Evolutionary conservation across 2,329 filamentous ascomycete genomes (phyloP).

Genomic region (Pyricularia pennisetigena): DNA sequence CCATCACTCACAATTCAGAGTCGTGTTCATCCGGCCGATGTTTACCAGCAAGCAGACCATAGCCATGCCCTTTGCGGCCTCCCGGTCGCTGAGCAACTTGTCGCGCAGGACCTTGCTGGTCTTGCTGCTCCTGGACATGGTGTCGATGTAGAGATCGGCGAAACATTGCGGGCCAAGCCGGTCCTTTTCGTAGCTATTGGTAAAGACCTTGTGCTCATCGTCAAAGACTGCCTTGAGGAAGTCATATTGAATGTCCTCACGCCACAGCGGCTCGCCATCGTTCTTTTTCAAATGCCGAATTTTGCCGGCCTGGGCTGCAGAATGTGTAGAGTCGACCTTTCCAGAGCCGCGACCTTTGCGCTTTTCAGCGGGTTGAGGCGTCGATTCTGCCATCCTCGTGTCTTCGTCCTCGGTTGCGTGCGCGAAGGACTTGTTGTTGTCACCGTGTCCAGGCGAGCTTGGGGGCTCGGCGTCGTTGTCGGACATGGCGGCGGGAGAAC

Average conservation of each 20-base stretch:
- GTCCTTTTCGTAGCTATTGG: slow-evolving; percentile 71
- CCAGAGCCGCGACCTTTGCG: slow-evolving; percentile 15
- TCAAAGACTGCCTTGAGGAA: slow-evolving; percentile 76
- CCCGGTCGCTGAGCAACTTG: slow-evolving; percentile 84
- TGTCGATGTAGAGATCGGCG: slow-evolving; percentile 94
- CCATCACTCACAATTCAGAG: slow-evolving; percentile 69
- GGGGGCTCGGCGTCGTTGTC: slow-evolving; percentile 34
- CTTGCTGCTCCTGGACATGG: slow-evolving; percentile 97
- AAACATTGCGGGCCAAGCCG: slow-evolving; percentile 61
- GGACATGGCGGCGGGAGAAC: slow-evolving; percentile 29
- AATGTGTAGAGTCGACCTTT: slow-evolving; percentile 19
- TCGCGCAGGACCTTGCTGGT: slow-evolving; percentile 97
- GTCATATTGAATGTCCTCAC: slow-evolving; percentile 81
- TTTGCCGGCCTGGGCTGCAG: slow-evolving; percentile 42
- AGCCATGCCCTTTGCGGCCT: slow-evolving; percentile 93
- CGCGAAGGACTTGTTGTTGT: slow-evolving; percentile 32
- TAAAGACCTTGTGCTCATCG: slow-evolving; percentile 67
- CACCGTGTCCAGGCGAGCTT: slow-evolving; percentile 32
- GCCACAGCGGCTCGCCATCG: slow-evolving; percentile 78
- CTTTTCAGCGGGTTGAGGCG: slow-evolving; percentile 27
- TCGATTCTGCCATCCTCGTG: slow-evolving; percentile 27
- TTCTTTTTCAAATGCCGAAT: slow-evolving; percentile 82
- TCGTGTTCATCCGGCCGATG: slow-evolving; percentile 97
- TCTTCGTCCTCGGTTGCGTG: slow-evolving; percentile 40
- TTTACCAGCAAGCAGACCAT: slow-evolving; percentile 99